Evolutionary conservation across 225 moss, liverwort and hornwort genomes (phyloP).

Genomic region (Straminergon stramineum): DNA sequence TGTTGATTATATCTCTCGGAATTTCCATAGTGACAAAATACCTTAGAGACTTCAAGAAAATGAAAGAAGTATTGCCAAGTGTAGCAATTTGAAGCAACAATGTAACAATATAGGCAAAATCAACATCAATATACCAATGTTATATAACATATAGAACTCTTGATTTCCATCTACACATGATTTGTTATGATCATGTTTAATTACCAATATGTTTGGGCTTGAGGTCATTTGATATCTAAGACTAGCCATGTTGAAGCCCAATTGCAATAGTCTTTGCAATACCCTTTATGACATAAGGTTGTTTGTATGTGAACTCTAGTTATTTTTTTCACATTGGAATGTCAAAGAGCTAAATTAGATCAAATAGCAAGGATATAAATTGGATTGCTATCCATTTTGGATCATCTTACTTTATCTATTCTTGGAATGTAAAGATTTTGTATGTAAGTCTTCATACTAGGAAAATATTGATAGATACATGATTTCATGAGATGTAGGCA

Average conservation of each 20-base stretch:
- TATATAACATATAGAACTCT: neutral
- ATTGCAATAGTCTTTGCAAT: too few species aligned
- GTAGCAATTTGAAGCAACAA: too few species aligned
- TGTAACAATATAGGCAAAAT: too few species aligned
- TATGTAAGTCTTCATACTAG: neutral
- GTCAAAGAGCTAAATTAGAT: neutral
- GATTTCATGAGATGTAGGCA: too few species aligned
- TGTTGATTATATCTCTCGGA: too few species aligned
- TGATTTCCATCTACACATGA: neutral
- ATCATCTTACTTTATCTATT: neutral
- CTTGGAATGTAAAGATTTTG: neutral
- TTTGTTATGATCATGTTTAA: neutral
- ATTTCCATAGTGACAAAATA: neutral
- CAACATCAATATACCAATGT: neutral
- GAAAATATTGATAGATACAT: neutral
- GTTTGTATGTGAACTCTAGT: neutral
- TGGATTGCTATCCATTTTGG: neutral
- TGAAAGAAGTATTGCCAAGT: too few species aligned
- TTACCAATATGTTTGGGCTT: accelerated
- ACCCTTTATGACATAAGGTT: neutral
- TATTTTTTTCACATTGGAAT: neutral
- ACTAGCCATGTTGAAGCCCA: too few species aligned
- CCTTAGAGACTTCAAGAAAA: too few species aligned
- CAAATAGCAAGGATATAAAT: neutral
- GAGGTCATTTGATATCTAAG: too few species aligned